These are phyloP conservation scores for Oryza meyeriana DNA, from an alignment of 176 grass and related monocot genomes.

Conservation along the genomic window DNA sequence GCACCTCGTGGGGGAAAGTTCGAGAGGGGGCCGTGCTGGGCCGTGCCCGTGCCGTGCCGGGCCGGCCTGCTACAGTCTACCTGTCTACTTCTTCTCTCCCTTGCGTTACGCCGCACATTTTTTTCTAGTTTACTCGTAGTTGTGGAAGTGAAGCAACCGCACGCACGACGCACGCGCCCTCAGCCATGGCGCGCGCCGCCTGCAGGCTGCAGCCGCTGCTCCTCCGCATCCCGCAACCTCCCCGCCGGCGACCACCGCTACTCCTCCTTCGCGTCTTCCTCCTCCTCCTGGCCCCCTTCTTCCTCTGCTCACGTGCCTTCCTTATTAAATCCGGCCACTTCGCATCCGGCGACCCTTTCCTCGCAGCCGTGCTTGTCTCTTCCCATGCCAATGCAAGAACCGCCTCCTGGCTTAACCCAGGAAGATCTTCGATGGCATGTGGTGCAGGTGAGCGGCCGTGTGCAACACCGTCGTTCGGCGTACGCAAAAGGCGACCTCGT, in stretches of 20 bases:
- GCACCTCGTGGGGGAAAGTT: no score
- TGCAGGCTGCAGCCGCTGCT: no score
- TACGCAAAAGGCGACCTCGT: constrained; percentile 33
- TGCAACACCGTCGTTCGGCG: constrained; percentile 48
- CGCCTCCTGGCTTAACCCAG: constrained; percentile 9
- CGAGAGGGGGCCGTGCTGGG: no score
- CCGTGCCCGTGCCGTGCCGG: no score
- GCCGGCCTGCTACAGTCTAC: no score
- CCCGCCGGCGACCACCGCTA: constrained; percentile 44
- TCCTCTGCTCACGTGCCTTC: constrained; percentile 29
- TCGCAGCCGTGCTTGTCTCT: constrained; percentile 45
- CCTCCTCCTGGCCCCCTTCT: neutral
- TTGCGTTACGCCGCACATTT: no score
- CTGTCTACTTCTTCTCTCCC: no score
- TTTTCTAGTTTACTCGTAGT: no score
- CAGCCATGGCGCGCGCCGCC: constrained; percentile 31
- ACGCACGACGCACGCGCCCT: constrained; percentile 25
- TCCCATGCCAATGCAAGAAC: no score
- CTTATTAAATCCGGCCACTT: constrained; percentile 44
- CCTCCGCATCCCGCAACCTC: no score
- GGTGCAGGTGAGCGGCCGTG: constrained; percentile 22
- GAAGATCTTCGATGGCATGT: constrained; percentile 46
- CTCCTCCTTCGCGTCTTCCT: neutral
- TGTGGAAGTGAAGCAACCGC: constrained; percentile 36
- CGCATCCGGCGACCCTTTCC: constrained; percentile 45